A percentile compares a stretch with the other conserved stretches of the same genome.
phyloP scores from a whole-genome alignment of 345 rosid genomes.

The Eucalyptus viminalis region DNA sequence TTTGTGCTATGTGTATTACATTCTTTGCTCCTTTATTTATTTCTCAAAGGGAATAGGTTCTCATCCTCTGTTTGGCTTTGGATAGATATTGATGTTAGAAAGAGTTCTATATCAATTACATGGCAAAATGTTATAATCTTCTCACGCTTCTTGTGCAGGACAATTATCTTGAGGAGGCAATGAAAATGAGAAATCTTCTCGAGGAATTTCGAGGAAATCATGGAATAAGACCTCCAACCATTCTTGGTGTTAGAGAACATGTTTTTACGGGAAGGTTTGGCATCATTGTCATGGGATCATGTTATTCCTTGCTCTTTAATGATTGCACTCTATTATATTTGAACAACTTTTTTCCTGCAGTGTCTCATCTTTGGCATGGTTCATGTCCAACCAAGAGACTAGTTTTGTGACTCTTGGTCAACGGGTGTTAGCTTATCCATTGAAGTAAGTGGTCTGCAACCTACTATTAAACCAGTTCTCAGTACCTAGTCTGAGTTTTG shows the following conservation, averaged over 20 bases:
- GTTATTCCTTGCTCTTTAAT: not conserved
- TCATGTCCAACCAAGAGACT: conserved; percentile 99
- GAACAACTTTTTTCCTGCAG: conserved; percentile 36
- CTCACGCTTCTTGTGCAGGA: conserved; percentile 37
- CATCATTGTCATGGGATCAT: not conserved
- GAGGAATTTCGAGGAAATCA: conserved; percentile 88
- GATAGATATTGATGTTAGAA: not conserved
- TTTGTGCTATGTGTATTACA: not conserved
- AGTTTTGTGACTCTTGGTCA: conserved; percentile 98
- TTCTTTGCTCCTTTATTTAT: not conserved
- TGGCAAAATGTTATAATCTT: not conserved
- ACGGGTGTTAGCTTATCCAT: conserved; percentile 84
- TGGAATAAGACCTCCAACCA: conserved; percentile 92
- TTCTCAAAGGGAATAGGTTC: not conserved
- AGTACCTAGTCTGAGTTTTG: not conserved
- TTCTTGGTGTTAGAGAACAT: conserved; percentile 93
- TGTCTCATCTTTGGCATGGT: conserved; percentile 97
- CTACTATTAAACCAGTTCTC: not conserved
- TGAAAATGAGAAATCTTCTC: conserved; percentile 95
- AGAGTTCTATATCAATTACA: not conserved
- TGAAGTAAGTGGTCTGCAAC: conserved; percentile 51
- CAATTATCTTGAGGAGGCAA: conserved; percentile 95
- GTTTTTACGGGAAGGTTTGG: conserved; percentile 94
- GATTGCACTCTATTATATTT: not conserved
- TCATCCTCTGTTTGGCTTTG: not conserved